Evolutionary conservation across 768 basidiomycete genomes (phyloP).

Genomic region (Artomyces pyxidatus): DNA sequence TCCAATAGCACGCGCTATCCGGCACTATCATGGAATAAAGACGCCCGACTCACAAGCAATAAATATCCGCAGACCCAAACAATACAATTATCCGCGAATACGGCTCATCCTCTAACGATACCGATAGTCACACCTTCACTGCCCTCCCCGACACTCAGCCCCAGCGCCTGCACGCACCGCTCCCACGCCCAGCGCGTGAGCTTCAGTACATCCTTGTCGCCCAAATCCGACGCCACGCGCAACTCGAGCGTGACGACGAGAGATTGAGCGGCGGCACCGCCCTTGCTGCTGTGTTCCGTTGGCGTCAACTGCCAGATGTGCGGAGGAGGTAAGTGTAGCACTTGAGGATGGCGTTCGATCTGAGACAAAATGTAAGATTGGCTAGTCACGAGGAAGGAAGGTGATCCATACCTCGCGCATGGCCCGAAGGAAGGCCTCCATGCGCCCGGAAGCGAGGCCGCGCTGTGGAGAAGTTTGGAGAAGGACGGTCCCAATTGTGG

Average conservation of each 20-base stretch:
- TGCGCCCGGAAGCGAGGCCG: conserved; percentile 51
- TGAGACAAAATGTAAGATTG: conserved; percentile 20
- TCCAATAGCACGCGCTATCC: no score
- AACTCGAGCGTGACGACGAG: conserved; percentile 76
- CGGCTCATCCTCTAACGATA: conserved; percentile 46
- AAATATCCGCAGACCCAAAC: no score
- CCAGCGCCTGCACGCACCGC: conserved; percentile 47
- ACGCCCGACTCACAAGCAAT: no score
- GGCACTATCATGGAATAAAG: no score
- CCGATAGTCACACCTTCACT: conserved; percentile 70
- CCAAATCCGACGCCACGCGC: conserved; percentile 59
- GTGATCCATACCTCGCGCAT: conserved; percentile 68
- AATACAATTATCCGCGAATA: no score
- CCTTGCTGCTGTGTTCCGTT: conserved; percentile 15
- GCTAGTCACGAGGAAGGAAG: conserved; percentile 7
- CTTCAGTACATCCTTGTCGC: conserved; percentile 62
- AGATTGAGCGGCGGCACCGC: conserved; percentile 23
- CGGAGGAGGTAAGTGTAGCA: conserved; percentile 75
- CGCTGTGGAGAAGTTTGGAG: conserved; percentile 81
- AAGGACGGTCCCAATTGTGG: conserved; percentile 77
- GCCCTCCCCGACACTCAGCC: conserved; percentile 24
- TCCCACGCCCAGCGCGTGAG: conserved; percentile 76
- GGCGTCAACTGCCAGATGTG: conserved; percentile 81
- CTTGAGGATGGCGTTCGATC: conserved; percentile 80
- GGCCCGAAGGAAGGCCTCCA: conserved; percentile 74